A percentile compares a stretch with the other conserved stretches of the same genome.
phyloP scores from a whole-genome alignment of 208 protist genomes.

The Perkinsela sp. region DNA sequence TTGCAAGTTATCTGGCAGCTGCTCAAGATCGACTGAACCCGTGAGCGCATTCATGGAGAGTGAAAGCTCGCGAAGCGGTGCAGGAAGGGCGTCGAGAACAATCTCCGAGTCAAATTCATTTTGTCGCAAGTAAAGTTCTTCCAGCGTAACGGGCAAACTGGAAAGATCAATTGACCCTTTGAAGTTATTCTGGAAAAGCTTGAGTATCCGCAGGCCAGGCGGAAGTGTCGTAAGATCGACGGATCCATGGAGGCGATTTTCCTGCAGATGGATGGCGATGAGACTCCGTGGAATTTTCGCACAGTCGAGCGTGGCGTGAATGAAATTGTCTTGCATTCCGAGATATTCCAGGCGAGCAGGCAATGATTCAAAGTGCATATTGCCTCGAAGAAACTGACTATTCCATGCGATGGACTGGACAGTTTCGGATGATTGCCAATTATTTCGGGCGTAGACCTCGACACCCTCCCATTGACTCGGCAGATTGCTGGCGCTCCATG shows the following conservation, averaged over 20 bases:
- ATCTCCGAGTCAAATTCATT: neutral
- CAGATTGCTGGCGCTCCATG: neutral
- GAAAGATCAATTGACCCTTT: neutral
- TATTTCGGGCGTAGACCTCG: neutral
- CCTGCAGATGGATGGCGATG: neutral
- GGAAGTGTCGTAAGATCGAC: neutral
- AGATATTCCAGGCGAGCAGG: neutral
- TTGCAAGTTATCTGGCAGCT: neutral
- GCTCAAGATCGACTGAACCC: neutral
- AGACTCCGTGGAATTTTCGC: neutral
- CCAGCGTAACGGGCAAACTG: neutral
- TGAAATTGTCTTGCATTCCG: neutral
- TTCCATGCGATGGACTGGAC: neutral
- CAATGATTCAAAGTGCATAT: neutral
- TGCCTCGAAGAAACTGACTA: neutral
- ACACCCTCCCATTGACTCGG: neutral
- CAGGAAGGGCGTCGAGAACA: neutral
- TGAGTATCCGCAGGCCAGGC: neutral
- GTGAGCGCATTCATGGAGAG: neutral
- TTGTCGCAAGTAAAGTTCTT: neutral
- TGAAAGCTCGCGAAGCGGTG: neutral
- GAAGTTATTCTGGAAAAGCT: neutral
- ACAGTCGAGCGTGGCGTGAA: neutral
- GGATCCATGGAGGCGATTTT: neutral
- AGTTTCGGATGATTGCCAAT: neutral